phyloP scores from a whole-genome alignment of 371 early-diverging fungal species.

The Syncephalastrum contaminatum region DNA sequence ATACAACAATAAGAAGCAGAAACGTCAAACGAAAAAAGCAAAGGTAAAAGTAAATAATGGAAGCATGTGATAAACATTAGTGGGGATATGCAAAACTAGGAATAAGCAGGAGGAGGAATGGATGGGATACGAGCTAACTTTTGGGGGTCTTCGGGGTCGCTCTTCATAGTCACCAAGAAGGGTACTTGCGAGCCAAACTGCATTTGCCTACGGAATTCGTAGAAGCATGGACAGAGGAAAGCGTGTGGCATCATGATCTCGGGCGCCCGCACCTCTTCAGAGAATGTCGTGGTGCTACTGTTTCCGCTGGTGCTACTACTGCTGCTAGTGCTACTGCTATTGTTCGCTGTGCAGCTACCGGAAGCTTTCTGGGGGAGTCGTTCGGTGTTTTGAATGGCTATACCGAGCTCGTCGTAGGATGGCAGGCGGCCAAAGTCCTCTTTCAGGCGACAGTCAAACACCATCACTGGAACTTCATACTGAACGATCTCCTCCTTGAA shows the following conservation, averaged over 20 bases:
- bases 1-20: no score
- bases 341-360: not conserved
- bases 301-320: not conserved
- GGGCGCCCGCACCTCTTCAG: slow-evolving; percentile 1
- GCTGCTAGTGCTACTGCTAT: not conserved
- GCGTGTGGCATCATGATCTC: slow-evolving; percentile 10
- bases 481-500: no score
- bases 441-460: slow-evolving; percentile 30
- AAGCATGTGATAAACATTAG: not conserved
- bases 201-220: slow-evolving; percentile 38
- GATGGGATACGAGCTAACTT: slow-evolving; percentile 36
- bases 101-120: slow-evolving; percentile 40
- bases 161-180: slow-evolving; percentile 12
- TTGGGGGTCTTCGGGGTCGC: slow-evolving; percentile 6
- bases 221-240: slow-evolving; percentile 39
- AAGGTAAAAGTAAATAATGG: no score
- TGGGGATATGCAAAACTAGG: slow-evolving; percentile 18
- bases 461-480: slow-evolving; percentile 21
- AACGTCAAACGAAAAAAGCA: no score
- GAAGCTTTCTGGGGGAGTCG: slow-evolving; percentile 1
- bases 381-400: slow-evolving; percentile 13
- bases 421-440: slow-evolving; percentile 37
- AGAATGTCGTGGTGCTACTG: not conserved
- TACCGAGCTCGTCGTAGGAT: slow-evolving; percentile 42
- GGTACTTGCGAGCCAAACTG: slow-evolving; percentile 40